Evolutionary conservation across 106 monocot species (phyloP).

Genomic region (Allium cepa): DNA sequence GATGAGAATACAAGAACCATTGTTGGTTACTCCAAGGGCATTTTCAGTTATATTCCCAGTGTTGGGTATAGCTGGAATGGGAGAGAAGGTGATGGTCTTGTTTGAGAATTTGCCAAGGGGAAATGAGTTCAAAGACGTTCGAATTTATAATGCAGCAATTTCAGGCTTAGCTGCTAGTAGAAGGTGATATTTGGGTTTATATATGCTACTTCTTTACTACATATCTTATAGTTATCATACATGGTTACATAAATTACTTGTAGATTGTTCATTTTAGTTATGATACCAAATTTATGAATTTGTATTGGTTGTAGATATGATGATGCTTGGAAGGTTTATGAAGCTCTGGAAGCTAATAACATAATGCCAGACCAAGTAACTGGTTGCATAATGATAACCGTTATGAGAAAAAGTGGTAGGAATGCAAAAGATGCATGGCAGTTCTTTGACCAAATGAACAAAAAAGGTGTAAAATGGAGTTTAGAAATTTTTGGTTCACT

Average conservation of each 20-base stretch:
- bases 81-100: slow-evolving; percentile 58
- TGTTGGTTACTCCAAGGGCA: slow-evolving; percentile 38
- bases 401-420: slow-evolving; percentile 59
- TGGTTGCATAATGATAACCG: slow-evolving; percentile 68
- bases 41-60: slow-evolving; percentile 51
- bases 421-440: slow-evolving; percentile 86
- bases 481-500: slow-evolving; percentile 62
- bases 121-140: slow-evolving; percentile 55
- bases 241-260: no score
- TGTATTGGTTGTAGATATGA: slow-evolving; percentile 43
- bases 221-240: no score
- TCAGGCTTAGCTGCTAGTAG: slow-evolving; percentile 47
- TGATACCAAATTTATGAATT: not conserved
- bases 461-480: slow-evolving; percentile 75
- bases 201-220: not conserved
- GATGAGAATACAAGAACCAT: slow-evolving; percentile 71
- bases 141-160: slow-evolving; percentile 79
- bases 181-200: slow-evolving; percentile 36
- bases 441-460: slow-evolving; percentile 74
- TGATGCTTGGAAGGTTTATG: slow-evolving; percentile 81
- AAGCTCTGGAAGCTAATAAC: slow-evolving; percentile 71
- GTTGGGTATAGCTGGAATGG: slow-evolving; percentile 59
- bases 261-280: no score
- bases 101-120: slow-evolving; percentile 54
- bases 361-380: slow-evolving; percentile 81